Conservation (phyloP, 441 rosid genomes). For the Erodium texanum region DNA sequence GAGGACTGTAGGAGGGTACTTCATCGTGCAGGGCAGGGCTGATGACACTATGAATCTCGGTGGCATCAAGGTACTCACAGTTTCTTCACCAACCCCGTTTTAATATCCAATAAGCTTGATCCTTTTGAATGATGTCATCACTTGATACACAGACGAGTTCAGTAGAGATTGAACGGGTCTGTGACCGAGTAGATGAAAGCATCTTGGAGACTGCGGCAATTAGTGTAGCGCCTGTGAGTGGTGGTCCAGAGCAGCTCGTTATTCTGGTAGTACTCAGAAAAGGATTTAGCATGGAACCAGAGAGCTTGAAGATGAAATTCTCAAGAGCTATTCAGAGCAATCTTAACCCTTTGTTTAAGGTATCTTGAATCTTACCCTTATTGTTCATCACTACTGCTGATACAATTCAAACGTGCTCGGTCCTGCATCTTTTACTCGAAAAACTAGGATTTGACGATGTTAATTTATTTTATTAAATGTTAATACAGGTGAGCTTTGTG, state of each 20-base stretch:
- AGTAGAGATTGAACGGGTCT: constrained; percentile 73
- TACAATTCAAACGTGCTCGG: too few relatives aligned
- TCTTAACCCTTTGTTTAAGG: constrained; percentile 89
- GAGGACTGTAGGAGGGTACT: constrained; percentile 66
- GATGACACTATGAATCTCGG: constrained; percentile 98
- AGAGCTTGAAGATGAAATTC: constrained; percentile 44
- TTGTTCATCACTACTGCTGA: too few relatives aligned
- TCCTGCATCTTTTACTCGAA: too few relatives aligned
- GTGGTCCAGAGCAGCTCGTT: constrained; percentile 72
- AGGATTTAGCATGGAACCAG: constrained; percentile 32
- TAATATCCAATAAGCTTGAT: neutral
- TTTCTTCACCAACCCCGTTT: neutral
- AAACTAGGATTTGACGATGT: too few relatives aligned
- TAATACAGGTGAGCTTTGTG: constrained; percentile 54
- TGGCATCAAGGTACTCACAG: constrained; percentile 61
- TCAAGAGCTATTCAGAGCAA: constrained; percentile 50
- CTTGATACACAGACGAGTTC: constrained; percentile 59
- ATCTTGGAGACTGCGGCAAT: constrained; percentile 73
- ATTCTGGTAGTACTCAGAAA: constrained; percentile 59
- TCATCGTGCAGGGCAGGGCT: constrained; percentile 67
- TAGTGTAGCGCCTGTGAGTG: constrained; percentile 38
- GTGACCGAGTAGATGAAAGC: constrained; percentile 59
- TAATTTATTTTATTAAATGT: too few relatives aligned
- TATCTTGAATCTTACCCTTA: constrained; percentile 13
- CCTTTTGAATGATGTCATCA: too few relatives aligned